phyloP scores from a whole-genome alignment of 2,329 filamentous ascomycete species.

The Lachnellula hyalina region DNA sequence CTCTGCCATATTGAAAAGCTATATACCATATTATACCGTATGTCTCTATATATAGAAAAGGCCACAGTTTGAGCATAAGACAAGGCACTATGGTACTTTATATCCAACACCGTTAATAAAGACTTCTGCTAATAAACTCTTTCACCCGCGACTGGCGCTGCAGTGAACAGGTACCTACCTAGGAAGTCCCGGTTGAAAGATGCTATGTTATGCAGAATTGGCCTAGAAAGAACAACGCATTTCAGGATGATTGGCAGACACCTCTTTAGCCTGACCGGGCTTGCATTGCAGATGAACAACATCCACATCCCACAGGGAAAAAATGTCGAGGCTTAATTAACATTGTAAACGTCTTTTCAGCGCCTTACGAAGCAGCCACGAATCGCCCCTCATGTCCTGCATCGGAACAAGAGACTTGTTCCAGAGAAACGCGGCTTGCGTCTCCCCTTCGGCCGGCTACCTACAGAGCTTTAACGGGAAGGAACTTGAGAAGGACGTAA shows the following conservation, averaged over 20 bases:
- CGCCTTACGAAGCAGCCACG: background rate
- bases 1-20: too few relatives aligned
- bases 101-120: too few relatives aligned
- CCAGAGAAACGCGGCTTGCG: background rate
- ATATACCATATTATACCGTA: too few relatives aligned
- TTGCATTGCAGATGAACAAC: too few relatives aligned
- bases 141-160: too few relatives aligned
- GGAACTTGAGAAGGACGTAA: background rate
- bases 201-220: background rate
- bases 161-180: too few relatives aligned
- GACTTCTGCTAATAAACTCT: too few relatives aligned
- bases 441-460: background rate
- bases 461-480: background rate
- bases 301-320: background rate
- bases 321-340: background rate
- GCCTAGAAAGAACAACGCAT: background rate
- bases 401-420: background rate
- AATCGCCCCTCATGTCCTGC: background rate
- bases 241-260: background rate
- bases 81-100: too few relatives aligned
- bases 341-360: too few relatives aligned
- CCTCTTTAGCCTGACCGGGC: background rate
- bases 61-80: too few relatives aligned
- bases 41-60: too few relatives aligned
- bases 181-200: background rate